phyloP scores from a whole-genome alignment of 805 yeast species.

The Saccharomycopsis sp. region DNA sequence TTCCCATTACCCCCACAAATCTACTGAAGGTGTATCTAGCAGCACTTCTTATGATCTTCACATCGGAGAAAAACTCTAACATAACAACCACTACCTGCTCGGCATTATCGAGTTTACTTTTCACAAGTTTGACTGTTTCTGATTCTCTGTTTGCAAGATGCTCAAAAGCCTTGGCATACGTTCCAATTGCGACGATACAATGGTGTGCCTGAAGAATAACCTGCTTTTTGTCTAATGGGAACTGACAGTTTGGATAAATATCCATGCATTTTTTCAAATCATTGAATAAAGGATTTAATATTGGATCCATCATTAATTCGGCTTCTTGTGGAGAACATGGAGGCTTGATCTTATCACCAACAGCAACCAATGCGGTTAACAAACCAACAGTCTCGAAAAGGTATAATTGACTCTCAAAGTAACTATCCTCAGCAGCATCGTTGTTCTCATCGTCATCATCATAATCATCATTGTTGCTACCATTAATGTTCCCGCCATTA shows the following conservation, averaged over 20 bases:
- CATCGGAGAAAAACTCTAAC: conserved; percentile 62
- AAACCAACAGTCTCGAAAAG: conserved; percentile 84
- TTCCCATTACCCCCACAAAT: conserved; percentile 66
- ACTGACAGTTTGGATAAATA: conserved; percentile 30
- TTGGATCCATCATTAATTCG: conserved; percentile 44
- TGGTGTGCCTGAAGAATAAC: conserved; percentile 76
- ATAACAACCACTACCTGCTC: conserved; percentile 82
- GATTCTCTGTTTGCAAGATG: conserved; percentile 27
- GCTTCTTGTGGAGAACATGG: conserved; percentile 6
- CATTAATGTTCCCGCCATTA: conserved; percentile 20
- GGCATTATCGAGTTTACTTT: conserved; percentile 54
- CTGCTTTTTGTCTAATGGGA: conserved; percentile 34
- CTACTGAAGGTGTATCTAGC: conserved; percentile 84
- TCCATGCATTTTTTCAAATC: conserved; percentile 63
- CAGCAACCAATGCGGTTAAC: conserved; percentile 46
- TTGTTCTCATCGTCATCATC: conserved; percentile 51
- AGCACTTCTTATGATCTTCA: conserved; percentile 73
- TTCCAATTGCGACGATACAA: conserved; percentile 80
- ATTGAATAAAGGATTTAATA: conserved; percentile 69
- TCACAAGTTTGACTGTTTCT: conserved; percentile 19
- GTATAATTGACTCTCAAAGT: conserved; percentile 72
- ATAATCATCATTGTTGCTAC: conserved; percentile 32
- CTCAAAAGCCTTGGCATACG: conserved; percentile 81
- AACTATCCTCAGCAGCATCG: conserved; percentile 40
- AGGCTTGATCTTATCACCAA: conserved; percentile 33